Evolutionary conservation across 805 yeast species (phyloP).

Genomic region (Scheffersomyces coipomensis): DNA sequence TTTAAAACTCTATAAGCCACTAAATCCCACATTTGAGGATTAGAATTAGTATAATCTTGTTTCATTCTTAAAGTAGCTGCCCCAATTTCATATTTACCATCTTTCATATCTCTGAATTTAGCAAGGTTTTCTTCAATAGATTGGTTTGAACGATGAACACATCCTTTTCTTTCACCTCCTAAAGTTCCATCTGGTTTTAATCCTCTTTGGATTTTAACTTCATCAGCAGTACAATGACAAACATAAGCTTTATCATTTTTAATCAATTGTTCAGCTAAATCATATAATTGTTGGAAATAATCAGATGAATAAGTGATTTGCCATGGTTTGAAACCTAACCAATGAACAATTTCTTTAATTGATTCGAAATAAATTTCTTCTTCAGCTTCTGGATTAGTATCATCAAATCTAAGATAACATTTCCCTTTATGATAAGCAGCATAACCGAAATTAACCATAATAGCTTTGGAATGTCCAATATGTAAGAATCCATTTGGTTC

Average conservation of each 20-base stretch:
- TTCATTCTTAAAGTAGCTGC: conserved; percentile 96
- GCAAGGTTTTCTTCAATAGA: conserved; percentile 70
- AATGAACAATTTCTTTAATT: conserved; percentile 77
- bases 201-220: conserved; percentile 89
- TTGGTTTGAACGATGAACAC: conserved; percentile 71
- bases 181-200: conserved; percentile 86
- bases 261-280: conserved; percentile 81
- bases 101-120: conserved; percentile 88
- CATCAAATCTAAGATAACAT: conserved; percentile 93
- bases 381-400: conserved; percentile 98
- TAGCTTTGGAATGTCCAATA: conserved; percentile 97
- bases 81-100: conserved; percentile 85
- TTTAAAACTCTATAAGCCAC: conserved; percentile 94
- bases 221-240: conserved; percentile 90
- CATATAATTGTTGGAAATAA: conserved; percentile 87
- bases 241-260: conserved; percentile 76
- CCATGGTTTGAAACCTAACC: conserved; percentile 96
- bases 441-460: conserved; percentile 96
- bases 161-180: conserved; percentile 89
- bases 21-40: conserved; percentile 99
- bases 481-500: conserved; percentile 98
- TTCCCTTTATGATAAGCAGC: conserved; percentile 84
- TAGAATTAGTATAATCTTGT: conserved; percentile 84
- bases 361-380: conserved; percentile 87
- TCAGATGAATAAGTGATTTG: conserved; percentile 94